These are phyloP conservation scores for Colletotrichum costaricense DNA, from an alignment of 2,329 filamentous ascomycete species.

Conservation along the genomic window DNA sequence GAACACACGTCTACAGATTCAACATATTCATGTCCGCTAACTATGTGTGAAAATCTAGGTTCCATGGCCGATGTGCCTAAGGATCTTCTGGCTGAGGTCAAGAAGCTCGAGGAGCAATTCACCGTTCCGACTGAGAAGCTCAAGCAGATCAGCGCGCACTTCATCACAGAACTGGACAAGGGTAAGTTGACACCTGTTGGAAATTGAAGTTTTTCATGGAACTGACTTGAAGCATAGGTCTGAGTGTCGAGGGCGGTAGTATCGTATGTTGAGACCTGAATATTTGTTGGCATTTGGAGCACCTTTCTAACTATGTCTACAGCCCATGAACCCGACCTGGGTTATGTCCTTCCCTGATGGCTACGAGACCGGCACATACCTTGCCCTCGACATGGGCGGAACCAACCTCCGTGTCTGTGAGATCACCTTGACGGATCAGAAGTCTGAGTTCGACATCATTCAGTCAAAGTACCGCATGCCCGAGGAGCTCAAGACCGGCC, in stretches of 20 bases:
- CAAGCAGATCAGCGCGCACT: conserved; percentile 91
- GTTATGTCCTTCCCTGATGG: conserved; percentile 91
- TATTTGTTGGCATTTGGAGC: background rate
- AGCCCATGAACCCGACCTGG: conserved; percentile 99
- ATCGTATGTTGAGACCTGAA: conserved; percentile 74
- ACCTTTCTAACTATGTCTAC: conserved; percentile 37
- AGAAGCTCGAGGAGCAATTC: conserved; percentile 85
- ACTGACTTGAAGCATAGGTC: conserved; percentile 60
- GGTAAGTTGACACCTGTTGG: conserved; percentile 59
- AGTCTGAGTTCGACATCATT: conserved; percentile 92
- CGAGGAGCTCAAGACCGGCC: conserved; percentile 88
- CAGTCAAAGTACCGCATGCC: conserved; percentile 98
- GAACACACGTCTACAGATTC: background rate
- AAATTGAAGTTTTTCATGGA: background rate
- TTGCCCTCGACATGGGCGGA: conserved; percentile 95
- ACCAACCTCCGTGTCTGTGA: conserved; percentile 96
- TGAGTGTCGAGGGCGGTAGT: conserved; percentile 88
- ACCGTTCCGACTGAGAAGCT: conserved; percentile 82
- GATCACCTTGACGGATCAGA: conserved; percentile 86
- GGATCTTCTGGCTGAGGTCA: conserved; percentile 83
- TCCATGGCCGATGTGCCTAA: conserved; percentile 93
- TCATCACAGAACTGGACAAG: conserved; percentile 87
- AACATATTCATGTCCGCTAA: conserved; percentile 12
- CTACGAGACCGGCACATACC: conserved; percentile 85
- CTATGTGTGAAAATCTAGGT: conserved; percentile 61